Percentiles rank a stretch among this genome's conserved stretches.
phyloP scores from a whole-genome alignment of 2,329 filamentous ascomycete species.

The Elsinoe batatas region DNA sequence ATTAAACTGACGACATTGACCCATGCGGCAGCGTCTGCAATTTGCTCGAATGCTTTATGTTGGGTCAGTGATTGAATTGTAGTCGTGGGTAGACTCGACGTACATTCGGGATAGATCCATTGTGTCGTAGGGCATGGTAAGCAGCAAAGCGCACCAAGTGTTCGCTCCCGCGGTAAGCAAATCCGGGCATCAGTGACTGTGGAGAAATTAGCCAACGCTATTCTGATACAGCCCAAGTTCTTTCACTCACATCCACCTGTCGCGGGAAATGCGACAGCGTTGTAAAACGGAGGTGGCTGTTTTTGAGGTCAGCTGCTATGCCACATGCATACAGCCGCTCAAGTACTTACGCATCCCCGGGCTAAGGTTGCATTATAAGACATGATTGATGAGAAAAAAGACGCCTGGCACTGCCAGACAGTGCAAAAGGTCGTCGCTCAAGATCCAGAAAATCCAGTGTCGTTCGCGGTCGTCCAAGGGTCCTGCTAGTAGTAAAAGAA shows the following conservation, averaged over 20 bases:
- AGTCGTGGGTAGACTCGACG: conserved; percentile 17
- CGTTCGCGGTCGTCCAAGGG: not conserved
- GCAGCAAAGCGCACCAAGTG: conserved; percentile 58
- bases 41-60: conserved; percentile 39
- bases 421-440: not conserved
- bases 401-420: conserved; percentile 2
- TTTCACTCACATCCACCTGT: conserved; percentile 55
- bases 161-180: conserved; percentile 39
- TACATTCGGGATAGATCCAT: conserved; percentile 57
- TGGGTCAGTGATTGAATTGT: not conserved
- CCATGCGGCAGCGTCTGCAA: conserved; percentile 66
- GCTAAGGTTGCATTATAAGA: conserved; percentile 13
- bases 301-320: conserved; percentile 10
- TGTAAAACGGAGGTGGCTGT: conserved; percentile 52
- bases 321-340: not conserved
- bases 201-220: conserved; percentile 24
- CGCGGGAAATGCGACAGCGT: conserved; percentile 49
- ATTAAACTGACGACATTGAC: conserved; percentile 65
- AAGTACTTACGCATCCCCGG: conserved; percentile 12
- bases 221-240: not conserved
- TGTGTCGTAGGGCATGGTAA: conserved; percentile 81
- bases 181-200: conserved; percentile 47
- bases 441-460: not conserved
- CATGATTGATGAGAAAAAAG: conserved; percentile 7
- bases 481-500: conserved; percentile 1